Percentiles rank a stretch among this genome's conserved stretches.
phyloP scores from a whole-genome alignment of 306 rosid species.

The Rubus parviflorus region DNA sequence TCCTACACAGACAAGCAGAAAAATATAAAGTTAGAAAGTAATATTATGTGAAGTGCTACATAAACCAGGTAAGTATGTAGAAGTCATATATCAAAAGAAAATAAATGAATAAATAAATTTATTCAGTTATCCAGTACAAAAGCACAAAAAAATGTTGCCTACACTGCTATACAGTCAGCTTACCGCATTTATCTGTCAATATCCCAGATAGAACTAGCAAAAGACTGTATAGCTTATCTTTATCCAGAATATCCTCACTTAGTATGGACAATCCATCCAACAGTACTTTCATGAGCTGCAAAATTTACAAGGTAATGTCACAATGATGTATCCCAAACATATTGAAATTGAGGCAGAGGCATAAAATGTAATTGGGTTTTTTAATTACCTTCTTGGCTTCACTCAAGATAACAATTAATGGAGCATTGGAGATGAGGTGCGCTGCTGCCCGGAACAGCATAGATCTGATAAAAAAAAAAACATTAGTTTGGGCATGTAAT shows the following conservation, averaged over 20 bases:
- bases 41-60: neutral
- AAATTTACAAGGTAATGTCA: slow-evolving; percentile 25
- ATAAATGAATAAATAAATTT: neutral
- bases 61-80: slow-evolving; percentile 1
- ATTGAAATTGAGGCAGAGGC: neutral
- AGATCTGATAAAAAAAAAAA: slow-evolving; percentile 46
- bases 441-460: slow-evolving; percentile 67
- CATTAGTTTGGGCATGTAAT: slow-evolving; percentile 24
- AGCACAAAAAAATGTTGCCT: neutral
- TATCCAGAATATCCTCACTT: slow-evolving; percentile 60
- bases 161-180: slow-evolving; percentile 19
- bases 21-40: neutral
- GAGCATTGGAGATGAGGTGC: slow-evolving; percentile 69
- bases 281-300: slow-evolving; percentile 83
- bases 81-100: neutral
- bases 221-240: slow-evolving; percentile 65
- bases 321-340: slow-evolving; percentile 19
- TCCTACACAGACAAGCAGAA: slow-evolving; percentile 51
- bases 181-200: slow-evolving; percentile 76
- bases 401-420: slow-evolving; percentile 57
- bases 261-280: slow-evolving; percentile 67
- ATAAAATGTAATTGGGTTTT: neutral
- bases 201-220: slow-evolving; percentile 88
- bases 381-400: slow-evolving; percentile 73
- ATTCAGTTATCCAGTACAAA: neutral